Evolutionary conservation across 257 asterid species (phyloP).

Genomic region (Nicotiana benthamiana): DNA sequence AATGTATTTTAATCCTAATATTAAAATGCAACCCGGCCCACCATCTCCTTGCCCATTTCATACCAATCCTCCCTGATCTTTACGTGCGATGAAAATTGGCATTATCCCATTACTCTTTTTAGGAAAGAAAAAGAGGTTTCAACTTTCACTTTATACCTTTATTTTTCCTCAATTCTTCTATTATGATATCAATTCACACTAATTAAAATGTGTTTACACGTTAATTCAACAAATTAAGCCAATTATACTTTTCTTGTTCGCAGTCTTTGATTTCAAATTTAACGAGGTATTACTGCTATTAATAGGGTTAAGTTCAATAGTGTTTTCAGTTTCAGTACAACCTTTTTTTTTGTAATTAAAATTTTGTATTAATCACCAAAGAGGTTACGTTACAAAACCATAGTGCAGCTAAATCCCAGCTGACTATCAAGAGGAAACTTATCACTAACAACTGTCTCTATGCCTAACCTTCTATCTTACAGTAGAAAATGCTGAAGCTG

Average conservation of each 20-base stretch:
- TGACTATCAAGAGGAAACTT: too few relatives aligned
- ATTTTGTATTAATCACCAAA: too few relatives aligned
- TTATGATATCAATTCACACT: neutral
- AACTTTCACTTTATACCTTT: neutral
- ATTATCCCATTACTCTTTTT: neutral
- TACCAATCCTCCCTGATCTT: neutral
- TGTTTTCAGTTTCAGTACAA: too few relatives aligned
- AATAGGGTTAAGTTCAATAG: too few relatives aligned
- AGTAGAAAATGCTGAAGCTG: too few relatives aligned
- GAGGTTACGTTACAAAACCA: too few relatives aligned
- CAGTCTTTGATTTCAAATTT: neutral
- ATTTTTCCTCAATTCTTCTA: neutral
- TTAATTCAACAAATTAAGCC: neutral
- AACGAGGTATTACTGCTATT: too few relatives aligned
- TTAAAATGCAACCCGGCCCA: neutral
- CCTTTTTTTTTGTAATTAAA: too few relatives aligned
- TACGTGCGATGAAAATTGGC: neutral
- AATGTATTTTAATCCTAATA: neutral
- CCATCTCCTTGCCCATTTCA: neutral
- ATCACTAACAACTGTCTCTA: too few relatives aligned
- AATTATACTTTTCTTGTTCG: neutral
- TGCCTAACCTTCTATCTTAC: too few relatives aligned
- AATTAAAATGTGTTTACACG: neutral
- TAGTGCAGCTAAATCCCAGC: too few relatives aligned
- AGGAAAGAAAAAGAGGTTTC: neutral